Evolutionary conservation across 331 rosid species (phyloP).

Genomic region (Pyracantha coccinea): DNA sequence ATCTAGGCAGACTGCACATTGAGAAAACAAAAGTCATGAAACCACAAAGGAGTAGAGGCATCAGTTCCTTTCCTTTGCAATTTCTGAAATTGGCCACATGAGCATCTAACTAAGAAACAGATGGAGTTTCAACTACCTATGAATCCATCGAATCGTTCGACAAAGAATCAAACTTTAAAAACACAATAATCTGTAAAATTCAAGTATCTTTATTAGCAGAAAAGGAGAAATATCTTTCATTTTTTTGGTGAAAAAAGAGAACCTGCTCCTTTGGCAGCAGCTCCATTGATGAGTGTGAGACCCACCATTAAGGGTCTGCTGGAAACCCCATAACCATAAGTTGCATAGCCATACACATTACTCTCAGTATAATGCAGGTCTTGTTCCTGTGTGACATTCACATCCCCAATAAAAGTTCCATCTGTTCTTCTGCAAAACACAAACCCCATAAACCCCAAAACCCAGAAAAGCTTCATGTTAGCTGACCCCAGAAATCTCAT

Average conservation of each 20-base stretch:
- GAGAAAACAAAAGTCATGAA: too few relatives aligned
- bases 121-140: background rate
- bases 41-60: background rate
- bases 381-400: background rate
- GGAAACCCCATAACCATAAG: slow-evolving; percentile 36
- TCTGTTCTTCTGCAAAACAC: slow-evolving; percentile 1
- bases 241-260: background rate
- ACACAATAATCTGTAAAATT: too few relatives aligned
- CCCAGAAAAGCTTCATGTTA: slow-evolving; percentile 36
- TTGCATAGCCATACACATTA: slow-evolving; percentile 23
- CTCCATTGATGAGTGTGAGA: slow-evolving; percentile 72
- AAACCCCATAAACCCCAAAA: slow-evolving; percentile 42
- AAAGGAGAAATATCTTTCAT: too few relatives aligned
- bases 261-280: slow-evolving; percentile 84
- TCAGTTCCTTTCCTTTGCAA: background rate
- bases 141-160: background rate
- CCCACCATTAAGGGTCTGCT: slow-evolving; percentile 41
- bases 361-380: slow-evolving; percentile 48
- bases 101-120: background rate
- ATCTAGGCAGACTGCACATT: slow-evolving; percentile 71
- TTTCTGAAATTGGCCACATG: background rate
- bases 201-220: too few relatives aligned
- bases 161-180: slow-evolving; percentile 1
- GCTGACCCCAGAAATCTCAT: slow-evolving; percentile 1
- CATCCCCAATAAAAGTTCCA: background rate